phyloP scores from a whole-genome alignment of 176 grass and related monocot species.

The Echinochloa phyllopogon region DNA sequence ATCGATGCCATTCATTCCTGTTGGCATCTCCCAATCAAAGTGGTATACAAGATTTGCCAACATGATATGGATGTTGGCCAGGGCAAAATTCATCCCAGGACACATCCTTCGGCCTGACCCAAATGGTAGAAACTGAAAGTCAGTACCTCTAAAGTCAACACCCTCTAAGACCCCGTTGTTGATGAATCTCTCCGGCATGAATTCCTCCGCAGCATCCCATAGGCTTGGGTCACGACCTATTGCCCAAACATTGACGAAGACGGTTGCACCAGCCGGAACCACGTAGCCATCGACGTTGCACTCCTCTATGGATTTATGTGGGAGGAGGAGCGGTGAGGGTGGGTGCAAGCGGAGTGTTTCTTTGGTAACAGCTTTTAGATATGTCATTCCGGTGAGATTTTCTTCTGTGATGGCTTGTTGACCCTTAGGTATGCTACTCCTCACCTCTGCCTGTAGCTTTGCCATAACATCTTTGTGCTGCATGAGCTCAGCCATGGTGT shows the following conservation, averaged over 20 bases:
- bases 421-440: background rate
- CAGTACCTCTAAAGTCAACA: conserved; percentile 32
- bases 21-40: conserved; percentile 51
- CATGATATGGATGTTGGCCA: conserved; percentile 34
- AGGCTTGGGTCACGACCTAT: conserved; percentile 37
- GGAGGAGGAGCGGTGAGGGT: conserved; percentile 46
- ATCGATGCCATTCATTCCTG: conserved; percentile 30
- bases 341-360: conserved; percentile 51
- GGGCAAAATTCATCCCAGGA: conserved; percentile 40
- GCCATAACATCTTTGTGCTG: conserved; percentile 27
- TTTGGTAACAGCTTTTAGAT: conserved; percentile 43
- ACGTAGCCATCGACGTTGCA: background rate
- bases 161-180: background rate
- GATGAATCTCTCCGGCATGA: conserved; percentile 53
- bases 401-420: conserved; percentile 25
- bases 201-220: conserved; percentile 32
- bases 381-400: conserved; percentile 17
- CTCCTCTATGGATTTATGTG: conserved; percentile 1
- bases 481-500: conserved; percentile 52
- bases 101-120: conserved; percentile 50
- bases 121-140: conserved; percentile 50
- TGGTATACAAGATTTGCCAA: conserved; percentile 45
- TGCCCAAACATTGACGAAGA: conserved; percentile 25
- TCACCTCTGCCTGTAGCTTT: conserved; percentile 44
- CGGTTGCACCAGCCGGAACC: background rate